A percentile compares a stretch with the other conserved stretches of the same genome.
These are phyloP conservation scores for Lepidopterella palustris DNA, from an alignment of 495 filamentous ascomycete species.

Conservation along the genomic window DNA sequence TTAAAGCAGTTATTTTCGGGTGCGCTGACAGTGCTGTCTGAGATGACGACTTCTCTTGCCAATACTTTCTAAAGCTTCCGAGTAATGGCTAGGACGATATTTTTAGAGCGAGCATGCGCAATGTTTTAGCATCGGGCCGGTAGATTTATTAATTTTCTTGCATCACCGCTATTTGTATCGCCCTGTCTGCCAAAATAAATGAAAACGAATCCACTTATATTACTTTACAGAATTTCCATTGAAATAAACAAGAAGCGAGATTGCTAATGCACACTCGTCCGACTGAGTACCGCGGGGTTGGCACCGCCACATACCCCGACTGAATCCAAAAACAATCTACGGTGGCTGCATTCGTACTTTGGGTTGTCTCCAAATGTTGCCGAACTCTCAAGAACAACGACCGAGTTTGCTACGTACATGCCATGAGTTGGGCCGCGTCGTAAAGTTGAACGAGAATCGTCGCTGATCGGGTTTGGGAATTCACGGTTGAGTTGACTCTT, in stretches of 20 bases:
- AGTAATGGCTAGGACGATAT: background rate
- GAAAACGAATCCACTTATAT: background rate
- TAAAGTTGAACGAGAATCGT: background rate
- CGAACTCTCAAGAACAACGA: no score
- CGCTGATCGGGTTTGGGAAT: background rate
- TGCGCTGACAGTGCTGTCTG: background rate
- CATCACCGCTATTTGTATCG: no score
- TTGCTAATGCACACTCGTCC: background rate
- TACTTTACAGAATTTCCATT: background rate
- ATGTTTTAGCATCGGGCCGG: background rate
- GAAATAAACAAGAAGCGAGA: background rate
- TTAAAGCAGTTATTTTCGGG: background rate
- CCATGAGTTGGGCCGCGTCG: background rate
- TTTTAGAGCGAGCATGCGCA: background rate
- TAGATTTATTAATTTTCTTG: background rate
- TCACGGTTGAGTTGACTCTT: background rate
- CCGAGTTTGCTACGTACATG: no score
- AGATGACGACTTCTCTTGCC: no score
- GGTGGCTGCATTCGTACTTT: background rate
- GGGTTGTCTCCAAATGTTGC: background rate
- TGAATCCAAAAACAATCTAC: background rate
- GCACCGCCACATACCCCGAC: background rate
- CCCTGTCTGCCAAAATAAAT: no score
- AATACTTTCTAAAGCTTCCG: no score
- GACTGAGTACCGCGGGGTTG: no score